These are phyloP conservation scores for Coccinonectria pachysandricola DNA, from an alignment of 2,329 filamentous ascomycete genomes.

Conservation along the genomic window DNA sequence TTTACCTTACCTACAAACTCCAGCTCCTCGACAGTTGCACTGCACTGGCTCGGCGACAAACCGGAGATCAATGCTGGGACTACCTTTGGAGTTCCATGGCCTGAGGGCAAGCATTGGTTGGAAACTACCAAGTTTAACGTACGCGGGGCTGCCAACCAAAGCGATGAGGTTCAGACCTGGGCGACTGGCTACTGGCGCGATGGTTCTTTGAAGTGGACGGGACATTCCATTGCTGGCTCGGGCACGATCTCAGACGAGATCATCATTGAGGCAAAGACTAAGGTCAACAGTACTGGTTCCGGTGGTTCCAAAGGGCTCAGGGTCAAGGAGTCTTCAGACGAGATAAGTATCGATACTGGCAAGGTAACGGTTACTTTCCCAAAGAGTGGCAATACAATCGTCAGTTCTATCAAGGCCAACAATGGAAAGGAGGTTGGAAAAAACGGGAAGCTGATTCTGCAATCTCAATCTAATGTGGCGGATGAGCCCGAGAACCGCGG, in stretches of 20 bases:
- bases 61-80: constrained; percentile 26
- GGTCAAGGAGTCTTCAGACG: constrained; percentile 14
- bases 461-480: constrained; percentile 38
- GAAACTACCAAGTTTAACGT: constrained; percentile 28
- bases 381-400: constrained; percentile 29
- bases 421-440: constrained; percentile 32
- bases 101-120: constrained; percentile 27
- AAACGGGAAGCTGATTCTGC: constrained; percentile 41
- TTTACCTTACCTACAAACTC: constrained; percentile 10
- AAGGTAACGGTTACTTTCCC: constrained; percentile 32
- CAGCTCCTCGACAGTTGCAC: constrained; percentile 13
- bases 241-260: constrained; percentile 27
- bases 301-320: constrained; percentile 3
- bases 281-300: constrained; percentile 11
- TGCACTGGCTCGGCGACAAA: constrained; percentile 31
- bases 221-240: constrained; percentile 40
- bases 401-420: constrained; percentile 29
- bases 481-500: constrained; percentile 13
- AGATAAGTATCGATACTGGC: constrained; percentile 33
- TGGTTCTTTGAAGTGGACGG: constrained; percentile 52
- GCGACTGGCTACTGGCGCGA: constrained; percentile 49
- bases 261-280: constrained; percentile 29
- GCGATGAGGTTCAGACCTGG: constrained; percentile 37
- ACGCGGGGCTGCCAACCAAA: constrained; percentile 11
- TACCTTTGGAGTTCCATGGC: constrained; percentile 36